Base-by-base conservation (phyloP, 2,329 filamentous ascomycete species). In the Paecilomyces niveus region DNA sequence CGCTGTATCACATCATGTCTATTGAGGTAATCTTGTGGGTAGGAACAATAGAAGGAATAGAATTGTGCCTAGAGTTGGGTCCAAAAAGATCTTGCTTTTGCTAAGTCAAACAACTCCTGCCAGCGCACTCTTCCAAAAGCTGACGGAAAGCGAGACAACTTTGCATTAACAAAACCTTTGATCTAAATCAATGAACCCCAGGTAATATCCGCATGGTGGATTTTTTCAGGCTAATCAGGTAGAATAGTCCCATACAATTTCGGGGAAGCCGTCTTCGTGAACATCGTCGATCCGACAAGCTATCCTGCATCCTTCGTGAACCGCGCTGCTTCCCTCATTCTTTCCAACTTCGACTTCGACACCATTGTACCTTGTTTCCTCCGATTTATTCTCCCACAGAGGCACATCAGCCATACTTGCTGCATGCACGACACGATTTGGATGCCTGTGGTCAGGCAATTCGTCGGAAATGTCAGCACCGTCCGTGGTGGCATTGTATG, bases 401-500 rank as follows among this genome's bases (percentile, higher is more conserved):
- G 15, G 15, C n/a, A 9, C 39, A 2, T 45, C 18, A 2, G 39
- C 39, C 7, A 55, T 55, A n/a, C 21, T 24, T 33, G 29, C 33
- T 32, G 21, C n/a, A 55, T 49, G 33, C 35, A 55, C 7, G 32
- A 49, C 10, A n/a, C 32, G 26, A 35, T 29, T 24, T 10, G 61
- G 62, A 53, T 54, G 57, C 33, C 61, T 53, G 22, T 58, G 59
- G 10, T 56, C 49, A 15, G 62, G 61, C 22, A 60, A 39, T 0
- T 54, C 33, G 5, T 39, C 52, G 1, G 52, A 52, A 55, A 21
- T 15, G n/a, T 22, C 22, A n/a, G 11, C 54, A 49, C 57, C 60
- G 61, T 6, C 63, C 62, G 22, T 45, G 0, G 71, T 71, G 9
- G 66, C 57, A 55, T 78, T 78, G 59, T 74, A 78, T 4, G 68